These are phyloP conservation scores for Ploettnerulaceae sp. DNA, from an alignment of 2,329 filamentous ascomycete genomes.

Conservation along the genomic window DNA sequence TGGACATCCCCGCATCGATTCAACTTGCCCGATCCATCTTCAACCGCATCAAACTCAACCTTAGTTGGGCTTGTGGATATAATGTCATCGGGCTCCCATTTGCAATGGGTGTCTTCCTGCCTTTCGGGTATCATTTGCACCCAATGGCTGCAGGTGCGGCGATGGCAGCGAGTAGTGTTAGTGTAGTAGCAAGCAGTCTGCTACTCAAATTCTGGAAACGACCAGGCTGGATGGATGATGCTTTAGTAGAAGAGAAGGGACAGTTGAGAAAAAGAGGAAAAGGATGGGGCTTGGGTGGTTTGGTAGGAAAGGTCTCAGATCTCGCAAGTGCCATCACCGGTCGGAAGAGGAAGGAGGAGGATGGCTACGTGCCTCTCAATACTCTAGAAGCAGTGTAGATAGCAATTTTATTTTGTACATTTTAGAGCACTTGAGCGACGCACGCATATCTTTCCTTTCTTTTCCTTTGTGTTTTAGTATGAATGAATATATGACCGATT, in stretches of 20 bases:
- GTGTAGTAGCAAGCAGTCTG: conserved; percentile 78
- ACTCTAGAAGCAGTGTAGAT: conserved; percentile 30
- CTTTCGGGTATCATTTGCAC: conserved; percentile 80
- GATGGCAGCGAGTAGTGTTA: conserved; percentile 88
- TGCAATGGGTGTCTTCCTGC: conserved; percentile 93
- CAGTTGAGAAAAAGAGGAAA: conserved; percentile 31
- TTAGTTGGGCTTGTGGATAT: conserved; percentile 90
- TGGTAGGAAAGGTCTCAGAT: conserved; percentile 42
- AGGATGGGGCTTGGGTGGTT: conserved; percentile 36
- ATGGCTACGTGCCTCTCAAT: conserved; percentile 55
- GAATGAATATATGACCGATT: too few relatives aligned
- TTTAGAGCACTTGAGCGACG: background rate
- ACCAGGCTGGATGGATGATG: conserved; percentile 80
- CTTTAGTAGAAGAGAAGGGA: conserved; percentile 56
- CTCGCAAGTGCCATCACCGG: conserved; percentile 36
- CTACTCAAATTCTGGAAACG: conserved; percentile 82
- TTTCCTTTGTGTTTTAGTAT: too few relatives aligned
- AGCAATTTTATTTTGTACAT: background rate
- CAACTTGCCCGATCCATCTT: conserved; percentile 82
- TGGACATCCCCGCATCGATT: conserved; percentile 86
- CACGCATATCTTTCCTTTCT: too few relatives aligned
- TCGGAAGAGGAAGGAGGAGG: conserved; percentile 41
- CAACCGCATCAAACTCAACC: conserved; percentile 85
- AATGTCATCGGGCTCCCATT: conserved; percentile 89
- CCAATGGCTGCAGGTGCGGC: conserved; percentile 93